Conservation (phyloP, 306 rosid genomes). For the Hylodesmum podocarpum region DNA sequence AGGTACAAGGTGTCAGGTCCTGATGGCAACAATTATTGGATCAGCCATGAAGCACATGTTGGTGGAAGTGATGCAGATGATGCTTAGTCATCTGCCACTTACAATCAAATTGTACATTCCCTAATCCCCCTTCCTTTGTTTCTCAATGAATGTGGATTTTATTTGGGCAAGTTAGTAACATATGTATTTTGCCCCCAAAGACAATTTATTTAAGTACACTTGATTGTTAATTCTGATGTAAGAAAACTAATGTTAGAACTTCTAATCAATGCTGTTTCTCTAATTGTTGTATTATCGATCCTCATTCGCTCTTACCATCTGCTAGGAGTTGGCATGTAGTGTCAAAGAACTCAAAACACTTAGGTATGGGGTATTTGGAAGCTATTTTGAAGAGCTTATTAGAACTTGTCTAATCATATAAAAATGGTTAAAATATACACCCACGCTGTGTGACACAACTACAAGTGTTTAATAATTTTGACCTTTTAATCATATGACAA, state of each 20-base stretch:
- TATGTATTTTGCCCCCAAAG: constrained; percentile 38
- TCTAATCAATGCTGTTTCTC: constrained; percentile 7
- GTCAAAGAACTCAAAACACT: neutral
- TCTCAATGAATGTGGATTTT: constrained; percentile 45
- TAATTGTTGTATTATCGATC: neutral
- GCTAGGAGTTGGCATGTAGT: neutral
- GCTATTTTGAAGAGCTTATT: neutral
- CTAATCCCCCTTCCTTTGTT: constrained; percentile 23
- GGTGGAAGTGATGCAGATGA: constrained; percentile 97
- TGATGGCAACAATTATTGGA: constrained; percentile 82
- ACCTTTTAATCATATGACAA: too few species aligned
- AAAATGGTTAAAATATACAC: too few species aligned
- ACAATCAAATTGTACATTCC: constrained; percentile 77
- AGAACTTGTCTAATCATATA: neutral
- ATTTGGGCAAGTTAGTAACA: constrained; percentile 35
- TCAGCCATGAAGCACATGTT: constrained; percentile 66
- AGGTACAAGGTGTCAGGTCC: constrained; percentile 87
- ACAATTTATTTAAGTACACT: constrained; percentile 22
- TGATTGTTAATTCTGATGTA: constrained; percentile 42
- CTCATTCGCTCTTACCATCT: neutral
- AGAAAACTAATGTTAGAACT: constrained; percentile 28
- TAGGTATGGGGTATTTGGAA: neutral
- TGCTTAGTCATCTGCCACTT: constrained; percentile 42
- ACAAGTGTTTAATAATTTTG: too few species aligned
- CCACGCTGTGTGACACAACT: too few species aligned